Base-by-base conservation (phyloP, 768 basidiomycete species). In the Lactarius vividus region DNA sequence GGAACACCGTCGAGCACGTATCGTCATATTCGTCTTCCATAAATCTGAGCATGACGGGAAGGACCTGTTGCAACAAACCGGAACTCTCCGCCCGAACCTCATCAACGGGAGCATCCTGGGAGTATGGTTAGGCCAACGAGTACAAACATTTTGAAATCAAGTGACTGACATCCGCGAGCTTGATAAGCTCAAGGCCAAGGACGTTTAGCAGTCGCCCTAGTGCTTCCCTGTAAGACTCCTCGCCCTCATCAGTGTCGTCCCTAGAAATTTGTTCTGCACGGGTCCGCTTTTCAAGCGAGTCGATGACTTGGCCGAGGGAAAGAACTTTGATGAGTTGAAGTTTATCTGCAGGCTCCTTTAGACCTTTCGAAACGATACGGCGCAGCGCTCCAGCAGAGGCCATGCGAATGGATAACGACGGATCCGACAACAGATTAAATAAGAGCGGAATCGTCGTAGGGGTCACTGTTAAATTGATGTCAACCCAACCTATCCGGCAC, bases 391-490 rank as follows among this genome's bases (percentile, higher is more conserved):
- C 83, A 23, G 88, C 89, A 2, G 96, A 87, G 1, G 94, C 89
- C 35, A 95, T 79, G 35, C 94, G 91, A 71, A 98, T 88, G 3
- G 89, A 83, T 33, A 94, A 76, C 13, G 88, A 88, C 0, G 84
- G 77, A 72, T 95, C 90, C 18, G 88, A 88, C 44, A 98, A 84
- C 46, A 97, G 82, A 42, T 82, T 85, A 74, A 96, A 94, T 53
- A 97, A 82, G 40, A 98, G 79, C 6, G 90, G 88, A 39, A 98
- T 85, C 2, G 96, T 94, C 16, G 84, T 85, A 15, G 91, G 92
- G 1, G 96, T 98, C 65, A 99, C 90, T 15, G 97, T 95, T 68
- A 98, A 80, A 73, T 94, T 94, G 70, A 99, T 96, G 73, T 99
- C 97, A 70, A 98, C 91, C 97, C 97, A 99, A 16, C 94, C 96